phyloP scores from a whole-genome alignment of 129 eudicot genomes.

The Centrapalus pauciflorus region DNA sequence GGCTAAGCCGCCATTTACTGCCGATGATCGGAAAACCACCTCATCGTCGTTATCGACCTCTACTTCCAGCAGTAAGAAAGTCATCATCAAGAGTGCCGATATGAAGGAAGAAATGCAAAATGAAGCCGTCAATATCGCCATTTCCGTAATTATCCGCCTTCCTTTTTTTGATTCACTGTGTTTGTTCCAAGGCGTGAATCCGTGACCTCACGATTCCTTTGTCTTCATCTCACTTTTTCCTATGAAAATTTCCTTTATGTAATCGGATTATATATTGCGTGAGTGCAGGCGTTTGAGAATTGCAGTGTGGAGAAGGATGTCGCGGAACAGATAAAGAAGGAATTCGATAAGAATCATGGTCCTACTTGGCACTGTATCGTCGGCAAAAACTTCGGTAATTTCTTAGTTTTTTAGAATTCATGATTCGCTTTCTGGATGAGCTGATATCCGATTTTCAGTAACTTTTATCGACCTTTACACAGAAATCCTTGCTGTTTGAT shows the following conservation, averaged over 20 bases:
- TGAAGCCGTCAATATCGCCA: constrained; percentile 76
- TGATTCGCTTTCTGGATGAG: neutral
- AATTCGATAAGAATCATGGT: constrained; percentile 78
- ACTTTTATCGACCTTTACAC: neutral
- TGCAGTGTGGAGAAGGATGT: constrained; percentile 74
- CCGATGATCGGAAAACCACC: constrained; percentile 43
- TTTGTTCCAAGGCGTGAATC: neutral
- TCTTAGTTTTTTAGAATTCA: constrained; percentile 1
- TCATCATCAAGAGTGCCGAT: constrained; percentile 74
- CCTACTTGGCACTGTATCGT: constrained; percentile 95
- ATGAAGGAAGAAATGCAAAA: constrained; percentile 73
- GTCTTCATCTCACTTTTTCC: neutral
- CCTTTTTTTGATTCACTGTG: neutral
- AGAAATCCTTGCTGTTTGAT: neutral
- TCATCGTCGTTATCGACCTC: constrained; percentile 24
- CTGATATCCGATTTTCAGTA: neutral
- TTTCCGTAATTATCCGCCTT: constrained; percentile 29
- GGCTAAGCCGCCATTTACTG: constrained; percentile 12
- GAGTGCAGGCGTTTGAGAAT: constrained; percentile 75
- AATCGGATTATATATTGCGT: neutral
- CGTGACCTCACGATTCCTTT: neutral
- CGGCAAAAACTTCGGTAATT: constrained; percentile 76
- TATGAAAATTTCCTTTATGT: neutral
- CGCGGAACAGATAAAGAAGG: constrained; percentile 84
- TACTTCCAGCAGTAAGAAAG: constrained; percentile 34